A percentile compares a stretch with the other conserved stretches of the same genome.
Evolutionary conservation across 768 basidiomycete species (phyloP).

Genomic region (Naganishia onofrii): DNA sequence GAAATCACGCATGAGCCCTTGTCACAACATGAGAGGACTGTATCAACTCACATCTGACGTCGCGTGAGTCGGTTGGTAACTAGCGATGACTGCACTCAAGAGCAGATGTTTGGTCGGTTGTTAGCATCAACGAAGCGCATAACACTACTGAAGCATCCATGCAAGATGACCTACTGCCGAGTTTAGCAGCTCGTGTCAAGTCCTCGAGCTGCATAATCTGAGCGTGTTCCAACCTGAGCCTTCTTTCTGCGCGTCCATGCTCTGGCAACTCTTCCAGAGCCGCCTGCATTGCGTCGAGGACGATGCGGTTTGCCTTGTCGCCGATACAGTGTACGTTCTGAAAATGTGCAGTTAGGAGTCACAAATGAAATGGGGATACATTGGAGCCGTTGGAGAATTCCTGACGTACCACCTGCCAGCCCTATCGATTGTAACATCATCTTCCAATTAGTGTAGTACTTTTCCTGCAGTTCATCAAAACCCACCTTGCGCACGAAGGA

Average conservation of each 20-base stretch:
- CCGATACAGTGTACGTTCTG: constrained; percentile 67
- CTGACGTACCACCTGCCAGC: constrained; percentile 75
- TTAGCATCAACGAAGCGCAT: not conserved
- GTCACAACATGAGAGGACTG: constrained; percentile 2
- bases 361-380: not conserved
- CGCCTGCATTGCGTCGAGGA: constrained; percentile 77
- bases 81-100: constrained; percentile 69
- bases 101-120: not conserved
- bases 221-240: constrained; percentile 87
- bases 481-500: constrained; percentile 63
- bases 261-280: constrained; percentile 54
- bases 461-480: constrained; percentile 1
- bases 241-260: constrained; percentile 35
- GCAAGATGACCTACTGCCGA: constrained; percentile 63
- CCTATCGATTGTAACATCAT: constrained; percentile 41
- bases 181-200: constrained; percentile 64
- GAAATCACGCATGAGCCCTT: constrained; percentile 40
- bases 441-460: not conserved
- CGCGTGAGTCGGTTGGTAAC: constrained; percentile 91
- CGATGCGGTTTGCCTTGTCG: constrained; percentile 78
- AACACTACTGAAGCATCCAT: no score
- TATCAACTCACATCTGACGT: constrained; percentile 54
- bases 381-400: no score
- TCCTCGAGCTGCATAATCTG: constrained; percentile 78
- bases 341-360: not conserved